Evolutionary conservation across 2,329 filamentous ascomycete genomes (phyloP).

Genomic region (Verticillium klebahnii): DNA sequence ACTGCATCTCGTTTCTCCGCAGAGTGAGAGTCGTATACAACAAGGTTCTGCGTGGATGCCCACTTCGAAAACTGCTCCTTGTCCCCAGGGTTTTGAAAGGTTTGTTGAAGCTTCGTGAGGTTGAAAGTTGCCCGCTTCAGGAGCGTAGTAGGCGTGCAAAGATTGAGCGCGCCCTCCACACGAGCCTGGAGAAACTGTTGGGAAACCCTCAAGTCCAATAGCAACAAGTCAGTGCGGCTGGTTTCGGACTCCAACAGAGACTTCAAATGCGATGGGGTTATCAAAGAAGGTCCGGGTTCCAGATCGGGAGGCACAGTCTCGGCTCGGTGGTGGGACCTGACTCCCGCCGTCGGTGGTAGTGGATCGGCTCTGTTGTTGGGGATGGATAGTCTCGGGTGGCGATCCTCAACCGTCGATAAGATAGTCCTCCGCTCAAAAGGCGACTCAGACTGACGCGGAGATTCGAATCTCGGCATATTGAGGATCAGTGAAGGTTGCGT

Average conservation of each 20-base stretch:
- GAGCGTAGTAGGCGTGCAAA: constrained; percentile 93
- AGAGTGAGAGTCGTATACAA: constrained; percentile 83
- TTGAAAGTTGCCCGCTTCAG: constrained; percentile 89
- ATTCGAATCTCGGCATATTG: constrained; percentile 38
- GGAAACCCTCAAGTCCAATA: constrained; percentile 83
- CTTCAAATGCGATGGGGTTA: constrained; percentile 50
- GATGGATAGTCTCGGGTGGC: constrained; percentile 51
- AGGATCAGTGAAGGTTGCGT: constrained; percentile 34
- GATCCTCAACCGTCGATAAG: constrained; percentile 41
- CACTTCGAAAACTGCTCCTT: constrained; percentile 72
- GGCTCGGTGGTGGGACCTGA: constrained; percentile 26
- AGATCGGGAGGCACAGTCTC: constrained; percentile 49
- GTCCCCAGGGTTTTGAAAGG: constrained; percentile 69
- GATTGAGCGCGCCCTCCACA: constrained; percentile 76
- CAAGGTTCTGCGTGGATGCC: constrained; percentile 67
- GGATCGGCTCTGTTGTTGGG: constrained; percentile 41
- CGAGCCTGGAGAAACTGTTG: constrained; percentile 74
- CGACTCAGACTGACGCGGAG: constrained; percentile 25
- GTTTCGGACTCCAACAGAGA: constrained; percentile 44
- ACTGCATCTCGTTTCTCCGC: constrained; percentile 74
- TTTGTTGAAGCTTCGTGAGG: constrained; percentile 79
- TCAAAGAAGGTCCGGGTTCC: constrained; percentile 45
- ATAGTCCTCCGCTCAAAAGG: constrained; percentile 27
- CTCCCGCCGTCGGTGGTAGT: constrained; percentile 21
- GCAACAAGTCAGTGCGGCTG: constrained; percentile 44